Evolutionary conservation across 1,284 basidiomycete species (phyloP).

Genomic region (Leccinum cinnamomeum): DNA sequence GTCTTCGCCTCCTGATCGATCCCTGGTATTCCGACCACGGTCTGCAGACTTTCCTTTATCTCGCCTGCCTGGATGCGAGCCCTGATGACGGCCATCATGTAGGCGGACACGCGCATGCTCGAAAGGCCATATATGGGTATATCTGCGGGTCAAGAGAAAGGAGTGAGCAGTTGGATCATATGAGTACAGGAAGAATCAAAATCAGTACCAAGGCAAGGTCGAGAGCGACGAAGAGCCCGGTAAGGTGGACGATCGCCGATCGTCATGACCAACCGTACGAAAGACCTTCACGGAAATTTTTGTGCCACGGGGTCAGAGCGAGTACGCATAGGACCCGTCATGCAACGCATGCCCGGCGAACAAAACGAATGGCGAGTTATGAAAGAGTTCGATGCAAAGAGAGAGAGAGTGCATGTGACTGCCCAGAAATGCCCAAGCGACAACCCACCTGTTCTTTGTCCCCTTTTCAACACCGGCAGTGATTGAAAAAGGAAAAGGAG

Average conservation of each 20-base stretch:
- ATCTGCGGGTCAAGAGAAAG: slow-evolving; percentile 47
- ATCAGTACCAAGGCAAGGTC: background rate
- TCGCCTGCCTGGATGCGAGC: slow-evolving; percentile 31
- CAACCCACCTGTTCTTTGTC: slow-evolving; percentile 82
- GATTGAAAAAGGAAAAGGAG: slow-evolving; percentile 84
- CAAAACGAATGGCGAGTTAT: background rate
- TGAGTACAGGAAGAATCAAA: background rate
- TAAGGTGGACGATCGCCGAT: slow-evolving; percentile 13
- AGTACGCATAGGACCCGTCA: background rate
- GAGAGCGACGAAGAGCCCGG: slow-evolving; percentile 2
- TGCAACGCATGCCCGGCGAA: background rate
- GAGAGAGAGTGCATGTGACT: background rate
- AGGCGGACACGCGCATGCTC: slow-evolving; percentile 88
- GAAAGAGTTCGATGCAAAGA: background rate
- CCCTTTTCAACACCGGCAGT: slow-evolving; percentile 96
- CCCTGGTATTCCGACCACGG: slow-evolving; percentile 18
- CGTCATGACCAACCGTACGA: background rate
- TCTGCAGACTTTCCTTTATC: slow-evolving; percentile 20
- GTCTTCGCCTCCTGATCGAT: slow-evolving; percentile 9
- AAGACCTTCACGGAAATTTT: background rate
- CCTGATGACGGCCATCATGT: slow-evolving; percentile 39
- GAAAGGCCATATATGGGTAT: slow-evolving; percentile 95
- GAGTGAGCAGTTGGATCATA: slow-evolving; percentile 10
- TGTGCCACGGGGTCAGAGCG: background rate
- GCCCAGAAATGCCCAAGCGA: slow-evolving; percentile 34